Base-by-base conservation (phyloP, 2,329 filamentous ascomycete species). In the Bipolaris sorokiniana region DNA sequence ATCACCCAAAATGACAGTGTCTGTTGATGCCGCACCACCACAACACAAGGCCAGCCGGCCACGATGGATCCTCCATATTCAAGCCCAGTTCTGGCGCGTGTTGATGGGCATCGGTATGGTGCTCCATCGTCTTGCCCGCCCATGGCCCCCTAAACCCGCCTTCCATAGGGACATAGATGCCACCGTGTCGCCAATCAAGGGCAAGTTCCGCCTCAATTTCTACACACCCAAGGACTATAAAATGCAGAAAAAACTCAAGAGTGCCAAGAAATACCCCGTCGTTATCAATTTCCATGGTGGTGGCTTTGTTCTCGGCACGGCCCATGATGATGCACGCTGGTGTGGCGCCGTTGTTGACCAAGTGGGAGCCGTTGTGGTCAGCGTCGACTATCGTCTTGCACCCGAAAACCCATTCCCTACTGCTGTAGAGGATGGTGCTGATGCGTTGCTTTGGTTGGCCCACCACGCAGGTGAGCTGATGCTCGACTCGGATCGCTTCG, bases 91-190 rank as follows among this genome's bases (percentile, higher is more conserved):
- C 71, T 90, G 88, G 87, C 83, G 89, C 50, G 81, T 83, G 54
- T 79, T 90, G 40, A 90, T 90, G 84, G 81, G 81, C 56, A 82
- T 90, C 54, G 88, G 88, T 68, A 90, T 90, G 87, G 79, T 83
- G 58, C 77, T 91, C 37, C 88, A 91, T 71, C 83, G 82, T 52
- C 76, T 88, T 57, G 84, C 87, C 1, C 77, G 81, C 40, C 87
- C 88, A 6, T 80, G 83, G 48, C 86, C 88, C 5, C 85, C 86
- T 1, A 78, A 77, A 31, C 87, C 87, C 2, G 76, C 81, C 28
- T 91, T 91, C 76, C 80, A 80, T 45, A 82, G 81, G 42, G 79
- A 79, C 16, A 82, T 90, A 31, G 73, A 80, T 23, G 82, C 81
- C 55, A 83, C 78, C 57, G 74, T 80, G 48, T 81, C 77, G 37